Evolutionary conservation across 1,139 yeast genomes (phyloP), one percentile per base, ranked within the genome.

Genomic region (Sugiyamaella castrensis): DNA sequence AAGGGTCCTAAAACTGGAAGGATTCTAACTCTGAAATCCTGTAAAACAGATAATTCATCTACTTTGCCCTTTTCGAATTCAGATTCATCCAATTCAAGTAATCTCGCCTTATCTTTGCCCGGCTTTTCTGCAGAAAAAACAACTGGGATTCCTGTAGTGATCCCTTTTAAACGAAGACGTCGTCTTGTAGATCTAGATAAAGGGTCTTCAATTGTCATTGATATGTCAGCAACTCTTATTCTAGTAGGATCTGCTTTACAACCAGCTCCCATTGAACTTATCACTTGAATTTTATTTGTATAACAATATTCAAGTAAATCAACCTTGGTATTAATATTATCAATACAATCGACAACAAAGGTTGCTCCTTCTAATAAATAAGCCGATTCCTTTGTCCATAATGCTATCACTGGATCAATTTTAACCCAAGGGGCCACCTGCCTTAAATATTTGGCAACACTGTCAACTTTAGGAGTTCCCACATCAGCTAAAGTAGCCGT

Each of bases 261-360:
- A 7, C 96, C 96, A 1, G 98, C 98, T 24, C 98, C 98, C 79
- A 95, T 95, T 0, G 96, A 87, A 2, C 95, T 83, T 40, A 92
- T 79, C 13, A 54, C 54, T 26, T 56, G 57, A 37, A 91, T 66
- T 1, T 73, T 67, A 41, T 79, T 71, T 26, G 74, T 73, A 64
- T 82, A 71, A 58, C 95, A 85, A 68, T 76, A 89, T 33, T 84
- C 82, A 56, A 92, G 72, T 48, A 92, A 72, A 62, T 92, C 98
- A 27, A 89, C 95, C 65, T 92, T 92, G 27, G 98, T 89, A 60
- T 91, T 96, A 53, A 92, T 84, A 65, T 92, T 92, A 68, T 92
- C 98, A 58, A 92, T 92, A 69, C 98, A 92, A 65, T 92, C 98
- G 40, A 92, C 84, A 26, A 92, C 81, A 65, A 81, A 87, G 31